These are phyloP conservation scores for Emericellopsis cladophorae DNA, from an alignment of 2,329 filamentous ascomycete species.

Conservation along the genomic window DNA sequence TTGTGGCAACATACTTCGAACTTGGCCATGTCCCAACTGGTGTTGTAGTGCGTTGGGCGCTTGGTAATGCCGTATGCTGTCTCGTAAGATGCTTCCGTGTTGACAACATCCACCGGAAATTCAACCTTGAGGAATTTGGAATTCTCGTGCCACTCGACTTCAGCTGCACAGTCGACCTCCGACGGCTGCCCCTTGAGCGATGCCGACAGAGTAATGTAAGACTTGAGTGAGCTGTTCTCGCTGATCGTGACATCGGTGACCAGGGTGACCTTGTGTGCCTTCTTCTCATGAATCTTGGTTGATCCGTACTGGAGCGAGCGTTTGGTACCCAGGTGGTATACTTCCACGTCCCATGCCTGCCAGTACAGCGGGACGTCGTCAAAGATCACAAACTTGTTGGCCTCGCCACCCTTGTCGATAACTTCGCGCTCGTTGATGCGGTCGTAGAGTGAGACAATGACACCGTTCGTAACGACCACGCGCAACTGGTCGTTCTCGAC, in stretches of 20 bases:
- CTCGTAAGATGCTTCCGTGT: slow-evolving; percentile 89
- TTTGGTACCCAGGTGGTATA: slow-evolving; percentile 83
- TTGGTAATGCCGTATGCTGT: slow-evolving; percentile 84
- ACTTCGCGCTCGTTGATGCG: slow-evolving; percentile 61
- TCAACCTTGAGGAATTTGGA: slow-evolving; percentile 99
- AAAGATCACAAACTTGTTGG: slow-evolving; percentile 86
- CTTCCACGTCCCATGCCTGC: slow-evolving; percentile 97
- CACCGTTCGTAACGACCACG: slow-evolving; percentile 60
- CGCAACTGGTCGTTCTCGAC: slow-evolving; percentile 67
- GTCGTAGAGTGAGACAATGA: slow-evolving; percentile 78
- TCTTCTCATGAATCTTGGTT: slow-evolving; percentile 59
- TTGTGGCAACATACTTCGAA: slow-evolving; percentile 96
- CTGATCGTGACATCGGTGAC: slow-evolving; percentile 80
- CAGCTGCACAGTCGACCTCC: slow-evolving; percentile 65
- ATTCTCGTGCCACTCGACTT: slow-evolving; percentile 93
- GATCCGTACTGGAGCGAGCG: slow-evolving; percentile 58
- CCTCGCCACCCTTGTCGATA: slow-evolving; percentile 60
- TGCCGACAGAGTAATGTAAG: slow-evolving; percentile 68
- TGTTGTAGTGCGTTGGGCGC: slow-evolving; percentile 96
- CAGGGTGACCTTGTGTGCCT: slow-evolving; percentile 67
- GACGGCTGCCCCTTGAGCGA: slow-evolving; percentile 45
- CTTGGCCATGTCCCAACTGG: slow-evolving; percentile 92
- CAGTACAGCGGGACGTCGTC: slow-evolving; percentile 96
- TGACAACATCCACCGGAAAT: slow-evolving; percentile 84
- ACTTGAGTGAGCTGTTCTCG: slow-evolving; percentile 73